Evolutionary conservation across 208 protist genomes (phyloP), one percentile per base, ranked within the genome.

Genomic region (Leishmania lainsoni): DNA sequence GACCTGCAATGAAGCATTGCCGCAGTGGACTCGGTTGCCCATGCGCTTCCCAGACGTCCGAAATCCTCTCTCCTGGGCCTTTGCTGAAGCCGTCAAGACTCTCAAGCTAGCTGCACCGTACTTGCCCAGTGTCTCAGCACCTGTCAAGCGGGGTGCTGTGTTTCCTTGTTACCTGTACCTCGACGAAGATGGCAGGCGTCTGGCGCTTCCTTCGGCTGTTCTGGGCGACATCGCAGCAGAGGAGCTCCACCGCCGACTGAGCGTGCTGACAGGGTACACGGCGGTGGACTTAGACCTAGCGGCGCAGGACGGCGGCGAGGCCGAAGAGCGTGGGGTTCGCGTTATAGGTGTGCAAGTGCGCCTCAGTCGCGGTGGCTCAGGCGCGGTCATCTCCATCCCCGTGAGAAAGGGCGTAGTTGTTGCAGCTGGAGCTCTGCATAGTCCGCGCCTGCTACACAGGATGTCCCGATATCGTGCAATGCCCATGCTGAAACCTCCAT

Each of bases 21-120:
- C 81, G 26, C 65, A 72, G 65, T 90, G 87, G 87, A 35, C 70
- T 4, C 68, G 79, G 49, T 52, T 87, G 66, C 84, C 87, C 5
- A 75, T 87, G 72, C 61, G 75, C 56, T 85, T 92, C 71, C 39
- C 88, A 8, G 45, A 52, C 3, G 66, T 76, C 22, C 84, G 88
- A 74, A 93, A 87, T 78, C 91, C 91, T 8, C 83, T 94, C 3
- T 92, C 92, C 48, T 94, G 90, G 90, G 89, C 85, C 16, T 96
- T 94, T 81, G 83, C 85, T n/a, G 90, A 93, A 39, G 81, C 91
- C 20, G 89, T 76, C 16, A 78, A 68, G 48, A 51, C n/a, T 26
- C 14, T 52, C 5, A 54, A 72, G 22, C 32, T 83, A n/a, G 79
- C 69, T n/a, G 72, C 84, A 4, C 70, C 83, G 29, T 78, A 88